Percentiles rank a stretch among this genome's conserved stretches.
These are phyloP conservation scores for Dactylellina haptotyla DNA, from an alignment of 2,329 filamentous ascomycete species.

Conservation along the genomic window DNA sequence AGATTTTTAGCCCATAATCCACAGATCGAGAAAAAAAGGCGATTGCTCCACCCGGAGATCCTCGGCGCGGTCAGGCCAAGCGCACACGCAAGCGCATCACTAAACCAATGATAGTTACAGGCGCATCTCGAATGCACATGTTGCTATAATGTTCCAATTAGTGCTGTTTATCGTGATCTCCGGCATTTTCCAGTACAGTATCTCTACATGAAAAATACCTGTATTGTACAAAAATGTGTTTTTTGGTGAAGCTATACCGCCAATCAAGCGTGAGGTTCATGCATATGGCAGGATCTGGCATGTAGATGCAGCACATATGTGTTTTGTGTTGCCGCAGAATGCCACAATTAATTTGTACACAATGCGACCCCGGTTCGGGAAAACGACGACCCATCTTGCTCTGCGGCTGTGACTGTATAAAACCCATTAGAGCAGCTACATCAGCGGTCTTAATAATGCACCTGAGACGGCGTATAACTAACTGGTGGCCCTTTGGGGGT, in stretches of 20 bases:
- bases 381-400: not conserved
- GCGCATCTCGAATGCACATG: not conserved
- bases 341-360: constrained; percentile 4
- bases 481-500: too few relatives aligned
- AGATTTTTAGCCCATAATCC: not conserved
- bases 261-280: not conserved
- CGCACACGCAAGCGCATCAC: not conserved
- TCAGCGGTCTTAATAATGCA: too few relatives aligned
- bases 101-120: not conserved
- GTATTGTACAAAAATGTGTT: not conserved
- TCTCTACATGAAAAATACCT: too few relatives aligned
- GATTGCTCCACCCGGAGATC: constrained; percentile 6
- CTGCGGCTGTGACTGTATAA: too few relatives aligned
- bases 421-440: too few relatives aligned
- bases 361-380: not conserved
- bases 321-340: constrained; percentile 47
- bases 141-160: not conserved
- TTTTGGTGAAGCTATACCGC: not conserved
- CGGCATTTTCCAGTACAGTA: too few relatives aligned
- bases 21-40: not conserved
- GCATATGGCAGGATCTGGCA: not conserved
- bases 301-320: not conserved
- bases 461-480: too few relatives aligned
- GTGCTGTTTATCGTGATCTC: too few relatives aligned
- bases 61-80: constrained; percentile 10